A percentile compares a stretch with the other conserved stretches of the same genome.
These are phyloP conservation scores for Lactifluus subvellereus DNA, from an alignment of 768 basidiomycete species.

Conservation along the genomic window DNA sequence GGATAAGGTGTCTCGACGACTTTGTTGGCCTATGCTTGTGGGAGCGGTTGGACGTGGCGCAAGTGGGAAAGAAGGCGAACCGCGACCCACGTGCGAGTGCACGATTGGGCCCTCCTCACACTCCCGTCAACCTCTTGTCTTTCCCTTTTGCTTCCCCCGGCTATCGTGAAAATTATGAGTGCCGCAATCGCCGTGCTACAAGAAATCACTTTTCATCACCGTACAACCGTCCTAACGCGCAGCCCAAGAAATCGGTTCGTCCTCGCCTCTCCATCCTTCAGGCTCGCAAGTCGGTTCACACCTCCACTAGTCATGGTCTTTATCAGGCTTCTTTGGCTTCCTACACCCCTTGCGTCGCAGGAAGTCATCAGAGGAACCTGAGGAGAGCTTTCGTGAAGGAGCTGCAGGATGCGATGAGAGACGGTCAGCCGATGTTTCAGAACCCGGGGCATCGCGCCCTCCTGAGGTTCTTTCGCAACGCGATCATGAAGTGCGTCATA, in stretches of 20 bases:
- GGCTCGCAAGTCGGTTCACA: constrained; percentile 22
- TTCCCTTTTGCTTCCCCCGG: neutral
- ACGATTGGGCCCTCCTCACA: neutral
- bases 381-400: constrained; percentile 19
- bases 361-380: constrained; percentile 12
- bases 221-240: constrained; percentile 42
- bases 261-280: constrained; percentile 4
- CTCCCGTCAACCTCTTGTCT: neutral
- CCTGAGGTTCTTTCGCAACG: constrained; percentile 24
- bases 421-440: constrained; percentile 3
- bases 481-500: constrained; percentile 19
- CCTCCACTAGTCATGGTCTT: constrained; percentile 41
- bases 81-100: constrained; percentile 6
- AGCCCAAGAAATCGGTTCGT: constrained; percentile 46
- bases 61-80: constrained; percentile 9
- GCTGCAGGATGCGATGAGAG: constrained; percentile 6
- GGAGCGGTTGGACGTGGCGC: neutral
- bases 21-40: constrained; percentile 44
- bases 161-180: constrained; percentile 41
- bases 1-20: constrained; percentile 67
- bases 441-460: constrained; percentile 1
- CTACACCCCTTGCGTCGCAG: constrained; percentile 44
- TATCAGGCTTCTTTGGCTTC: constrained; percentile 44
- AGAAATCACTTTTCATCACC: constrained; percentile 40
- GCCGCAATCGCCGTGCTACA: constrained; percentile 33